A percentile compares a stretch with the other conserved stretches of the same genome.
phyloP scores from a whole-genome alignment of 192 early-diverging fungal species.

The Entophlyctis luteolus region DNA sequence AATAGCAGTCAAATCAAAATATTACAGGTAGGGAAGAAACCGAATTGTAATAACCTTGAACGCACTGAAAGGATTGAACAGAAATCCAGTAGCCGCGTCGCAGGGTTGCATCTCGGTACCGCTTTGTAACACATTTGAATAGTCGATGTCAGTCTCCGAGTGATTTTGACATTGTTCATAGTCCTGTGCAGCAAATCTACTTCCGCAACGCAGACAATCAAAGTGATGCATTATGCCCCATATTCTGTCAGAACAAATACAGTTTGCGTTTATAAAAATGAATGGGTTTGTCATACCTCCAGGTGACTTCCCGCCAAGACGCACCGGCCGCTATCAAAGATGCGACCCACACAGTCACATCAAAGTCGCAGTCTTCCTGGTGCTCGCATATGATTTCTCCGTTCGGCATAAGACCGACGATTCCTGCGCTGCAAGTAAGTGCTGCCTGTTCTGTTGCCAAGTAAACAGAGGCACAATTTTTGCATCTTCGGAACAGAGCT shows the following conservation, averaged over 20 bases:
- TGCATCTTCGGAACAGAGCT: neutral
- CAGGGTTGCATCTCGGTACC: neutral
- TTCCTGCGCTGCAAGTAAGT: neutral
- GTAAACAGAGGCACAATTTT: neutral
- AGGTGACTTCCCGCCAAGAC: slow-evolving; percentile 39
- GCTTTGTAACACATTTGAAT: neutral
- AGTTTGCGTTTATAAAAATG: neutral
- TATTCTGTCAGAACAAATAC: slow-evolving; percentile 12
- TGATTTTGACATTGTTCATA: slow-evolving; percentile 24
- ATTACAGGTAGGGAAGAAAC: neutral
- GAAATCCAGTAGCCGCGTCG: slow-evolving; percentile 11
- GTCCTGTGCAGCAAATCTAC: slow-evolving; percentile 26
- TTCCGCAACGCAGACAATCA: slow-evolving; percentile 23
- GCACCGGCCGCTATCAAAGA: slow-evolving; percentile 1
- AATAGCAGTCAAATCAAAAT: neutral
- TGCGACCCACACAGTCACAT: slow-evolving; percentile 40
- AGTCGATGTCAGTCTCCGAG: slow-evolving; percentile 1
- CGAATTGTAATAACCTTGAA: slow-evolving; percentile 7
- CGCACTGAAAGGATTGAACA: slow-evolving; percentile 31
- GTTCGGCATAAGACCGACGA: neutral
- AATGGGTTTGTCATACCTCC: slow-evolving; percentile 26
- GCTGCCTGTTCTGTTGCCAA: neutral
- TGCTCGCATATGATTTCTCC: neutral
- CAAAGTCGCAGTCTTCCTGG: slow-evolving; percentile 31
- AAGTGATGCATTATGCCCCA: slow-evolving; percentile 36